A percentile compares a stretch with the other conserved stretches of the same genome.
These are phyloP conservation scores for Saccharum spontaneum DNA, from an alignment of 176 grass and related monocot species.

Conservation along the genomic window DNA sequence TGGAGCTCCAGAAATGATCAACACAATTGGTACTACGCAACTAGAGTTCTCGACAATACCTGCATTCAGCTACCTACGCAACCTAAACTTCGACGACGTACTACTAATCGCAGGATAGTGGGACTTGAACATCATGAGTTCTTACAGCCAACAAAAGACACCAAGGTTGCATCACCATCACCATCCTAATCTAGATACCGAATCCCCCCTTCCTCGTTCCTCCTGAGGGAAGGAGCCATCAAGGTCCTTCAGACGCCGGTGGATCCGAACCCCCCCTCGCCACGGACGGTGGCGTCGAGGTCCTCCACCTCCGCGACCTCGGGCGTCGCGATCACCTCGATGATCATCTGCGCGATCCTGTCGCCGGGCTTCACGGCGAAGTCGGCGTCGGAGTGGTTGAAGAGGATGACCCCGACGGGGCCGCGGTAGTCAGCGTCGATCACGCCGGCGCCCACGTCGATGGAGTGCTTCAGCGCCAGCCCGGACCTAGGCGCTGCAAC, in stretches of 20 bases:
- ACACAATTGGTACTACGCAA: neutral
- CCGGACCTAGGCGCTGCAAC: constrained; percentile 71
- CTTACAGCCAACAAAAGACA: neutral
- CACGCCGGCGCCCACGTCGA: constrained; percentile 89
- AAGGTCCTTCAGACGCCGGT: constrained; percentile 51
- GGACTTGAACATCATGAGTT: neutral
- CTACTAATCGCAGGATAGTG: neutral
- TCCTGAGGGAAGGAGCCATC: neutral
- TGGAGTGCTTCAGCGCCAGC: constrained; percentile 76
- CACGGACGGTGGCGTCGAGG: constrained; percentile 70
- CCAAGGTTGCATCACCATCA: neutral
- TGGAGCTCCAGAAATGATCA: neutral
- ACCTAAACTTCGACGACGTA: neutral
- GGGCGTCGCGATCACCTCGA: constrained; percentile 63
- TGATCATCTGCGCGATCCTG: constrained; percentile 77
- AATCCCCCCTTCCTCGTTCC: neutral
- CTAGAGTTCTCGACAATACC: neutral
- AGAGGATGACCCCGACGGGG: constrained; percentile 75
- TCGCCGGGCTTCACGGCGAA: constrained; percentile 66
- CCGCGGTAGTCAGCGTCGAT: constrained; percentile 87
- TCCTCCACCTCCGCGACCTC: constrained; percentile 82
- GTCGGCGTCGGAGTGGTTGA: constrained; percentile 86
- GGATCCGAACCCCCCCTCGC: constrained; percentile 84
- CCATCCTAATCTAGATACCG: neutral
- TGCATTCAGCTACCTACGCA: neutral